phyloP scores from a whole-genome alignment of 208 protist genomes.

The Novymonas esmeraldas region DNA sequence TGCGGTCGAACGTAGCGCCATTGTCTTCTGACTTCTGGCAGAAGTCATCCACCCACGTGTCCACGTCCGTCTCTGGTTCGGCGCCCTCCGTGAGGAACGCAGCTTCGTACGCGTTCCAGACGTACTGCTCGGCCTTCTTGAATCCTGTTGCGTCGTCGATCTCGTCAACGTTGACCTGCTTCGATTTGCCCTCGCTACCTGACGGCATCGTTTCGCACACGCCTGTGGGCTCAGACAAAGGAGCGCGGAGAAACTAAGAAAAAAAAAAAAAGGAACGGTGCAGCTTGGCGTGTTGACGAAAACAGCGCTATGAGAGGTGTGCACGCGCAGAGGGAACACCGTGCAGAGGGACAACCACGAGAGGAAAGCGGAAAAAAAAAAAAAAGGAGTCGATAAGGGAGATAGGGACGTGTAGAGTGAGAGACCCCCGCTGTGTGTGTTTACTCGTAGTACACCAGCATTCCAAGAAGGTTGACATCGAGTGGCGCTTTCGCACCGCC shows the following conservation, averaged over 20 bases:
- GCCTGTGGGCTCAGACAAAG: background rate
- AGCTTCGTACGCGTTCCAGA: slow-evolving; percentile 78
- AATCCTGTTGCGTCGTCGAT: slow-evolving; percentile 85
- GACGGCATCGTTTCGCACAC: slow-evolving; percentile 12
- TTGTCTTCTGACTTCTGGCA: slow-evolving; percentile 71
- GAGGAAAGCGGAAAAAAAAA: too few species aligned
- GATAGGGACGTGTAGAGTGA: too few species aligned
- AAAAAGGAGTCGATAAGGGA: too few species aligned
- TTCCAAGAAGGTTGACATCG: too few species aligned
- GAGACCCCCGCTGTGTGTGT: too few species aligned
- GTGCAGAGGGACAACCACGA: too few species aligned
- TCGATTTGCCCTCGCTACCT: slow-evolving; percentile 8
- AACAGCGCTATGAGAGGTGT: too few species aligned
- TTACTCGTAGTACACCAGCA: too few species aligned
- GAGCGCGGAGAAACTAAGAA: background rate
- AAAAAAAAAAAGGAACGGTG: background rate
- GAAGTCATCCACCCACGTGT: slow-evolving; percentile 80
- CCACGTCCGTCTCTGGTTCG: slow-evolving; percentile 73
- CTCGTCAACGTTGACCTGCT: slow-evolving; percentile 71
- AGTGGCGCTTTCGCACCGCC: too few species aligned
- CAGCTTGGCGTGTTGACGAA: too few species aligned
- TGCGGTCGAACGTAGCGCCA: slow-evolving; percentile 56
- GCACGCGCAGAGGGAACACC: too few species aligned
- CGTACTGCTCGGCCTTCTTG: slow-evolving; percentile 74
- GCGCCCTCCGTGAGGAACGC: slow-evolving; percentile 60